phyloP scores from a whole-genome alignment of 176 grass and related monocot species.

The Tillandsia fasciculata region DNA sequence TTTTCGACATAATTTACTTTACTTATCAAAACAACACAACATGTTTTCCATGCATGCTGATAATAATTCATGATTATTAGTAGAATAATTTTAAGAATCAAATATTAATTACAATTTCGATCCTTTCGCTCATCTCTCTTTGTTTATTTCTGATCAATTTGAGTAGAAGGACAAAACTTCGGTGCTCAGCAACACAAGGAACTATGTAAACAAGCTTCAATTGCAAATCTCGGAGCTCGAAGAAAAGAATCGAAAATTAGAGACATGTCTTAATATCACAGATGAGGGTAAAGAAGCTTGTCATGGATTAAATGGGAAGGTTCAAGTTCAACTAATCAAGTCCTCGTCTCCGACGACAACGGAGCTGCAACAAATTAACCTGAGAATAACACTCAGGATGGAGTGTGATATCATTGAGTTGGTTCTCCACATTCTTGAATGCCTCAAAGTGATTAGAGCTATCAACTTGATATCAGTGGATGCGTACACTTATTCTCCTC shows the following conservation, averaged over 20 bases:
- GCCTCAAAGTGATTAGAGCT: slow-evolving; percentile 38
- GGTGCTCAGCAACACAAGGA: slow-evolving; percentile 57
- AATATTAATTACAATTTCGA: slow-evolving; percentile 9
- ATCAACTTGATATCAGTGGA: slow-evolving; percentile 55
- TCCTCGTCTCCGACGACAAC: neutral
- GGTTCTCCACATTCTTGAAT: slow-evolving; percentile 60
- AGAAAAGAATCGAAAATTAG: slow-evolving; percentile 75
- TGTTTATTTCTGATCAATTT: neutral
- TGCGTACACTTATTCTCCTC: slow-evolving; percentile 58
- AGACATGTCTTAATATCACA: slow-evolving; percentile 28
- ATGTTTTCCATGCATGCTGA: neutral
- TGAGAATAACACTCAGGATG: slow-evolving; percentile 61
- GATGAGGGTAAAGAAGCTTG: neutral
- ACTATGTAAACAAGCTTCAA: slow-evolving; percentile 53
- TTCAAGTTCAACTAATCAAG: slow-evolving; percentile 44
- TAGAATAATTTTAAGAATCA: neutral
- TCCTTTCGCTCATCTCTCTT: slow-evolving; percentile 4
- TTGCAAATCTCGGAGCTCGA: slow-evolving; percentile 59
- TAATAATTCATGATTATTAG: neutral
- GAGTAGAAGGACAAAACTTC: slow-evolving; percentile 87
- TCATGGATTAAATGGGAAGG: slow-evolving; percentile 21
- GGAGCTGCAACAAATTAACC: slow-evolving; percentile 33
- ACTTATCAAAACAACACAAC: neutral
- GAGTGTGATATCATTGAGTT: slow-evolving; percentile 68
- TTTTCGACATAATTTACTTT: too few species aligned